Base-by-base conservation (phyloP, 495 filamentous ascomycete species). In the Daldinia caldariorum region DNA sequence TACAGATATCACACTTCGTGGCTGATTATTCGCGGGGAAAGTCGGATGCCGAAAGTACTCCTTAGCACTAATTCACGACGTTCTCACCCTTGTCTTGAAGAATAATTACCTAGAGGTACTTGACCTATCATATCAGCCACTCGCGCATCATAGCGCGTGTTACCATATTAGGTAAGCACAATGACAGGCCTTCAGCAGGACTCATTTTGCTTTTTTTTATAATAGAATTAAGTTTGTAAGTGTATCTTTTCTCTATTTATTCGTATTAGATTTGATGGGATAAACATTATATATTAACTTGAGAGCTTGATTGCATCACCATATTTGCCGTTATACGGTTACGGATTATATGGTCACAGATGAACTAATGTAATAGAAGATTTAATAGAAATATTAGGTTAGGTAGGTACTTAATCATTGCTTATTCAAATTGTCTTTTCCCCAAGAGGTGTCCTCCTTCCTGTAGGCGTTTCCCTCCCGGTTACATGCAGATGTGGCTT, bases 401-500 rank as follows among this genome's bases (percentile, higher is more conserved):
- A n/a, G n/a, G n/a, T n/a, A n/a, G n/a, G n/a, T 5, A 47, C 2
- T 47, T 20, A 57, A 5, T 35, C 9, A 35, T 35, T 7, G 6
- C 1, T 70, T 37, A 67, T 63, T 73, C 49, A 67, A 45, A 67
- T 53, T 13, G 69, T 76, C 74, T 81, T 83, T 50, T 82, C 81
- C 9, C 68, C 64, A 6, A 74, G 49, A 10, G 82, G 79, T 2
- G 81, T 80, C 53, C 79, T 74, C 65, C 79, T 74, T 4, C 80
- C 80, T 6, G 75, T 73, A 1, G 77, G 73, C 14, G 77, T 76
- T 47, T 71, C 70, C 32, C 74, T 77, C 18, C 79, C 77, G 16
- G 65, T 56, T 73, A 62, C 64, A 31, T 45, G 54, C 18, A 57
- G 53, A 41, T 72, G 68, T 14, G 73, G 67, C 61, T 70, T 63